Percentiles rank a stretch among this genome's conserved stretches.
Conservation (phyloP, 805 yeast species). For the Candida stauntonica region DNA sequence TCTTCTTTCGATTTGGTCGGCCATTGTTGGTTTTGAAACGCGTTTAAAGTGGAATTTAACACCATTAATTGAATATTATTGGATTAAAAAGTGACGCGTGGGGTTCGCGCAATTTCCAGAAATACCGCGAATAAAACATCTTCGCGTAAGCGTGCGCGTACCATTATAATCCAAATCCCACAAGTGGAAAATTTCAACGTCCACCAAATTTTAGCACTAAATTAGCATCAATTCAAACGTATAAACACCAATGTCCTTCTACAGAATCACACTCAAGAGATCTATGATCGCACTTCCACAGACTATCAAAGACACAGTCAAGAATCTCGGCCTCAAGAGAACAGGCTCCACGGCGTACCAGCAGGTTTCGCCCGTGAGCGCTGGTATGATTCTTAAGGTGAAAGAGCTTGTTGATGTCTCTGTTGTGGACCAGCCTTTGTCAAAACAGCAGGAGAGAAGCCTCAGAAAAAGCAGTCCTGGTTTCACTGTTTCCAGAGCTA, state of each 20-base stretch:
- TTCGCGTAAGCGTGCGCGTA: neutral
- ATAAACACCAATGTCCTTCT: conserved; percentile 35
- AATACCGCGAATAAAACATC: neutral
- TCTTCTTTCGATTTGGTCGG: conserved; percentile 6
- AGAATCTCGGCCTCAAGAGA: conserved; percentile 67
- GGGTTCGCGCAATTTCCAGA: too few relatives aligned
- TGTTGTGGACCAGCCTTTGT: conserved; percentile 50
- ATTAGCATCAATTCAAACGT: too few relatives aligned
- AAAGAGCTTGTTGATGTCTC: conserved; percentile 87
- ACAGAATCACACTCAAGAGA: conserved; percentile 70
- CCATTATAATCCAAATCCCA: too few relatives aligned
- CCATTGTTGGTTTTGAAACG: too few relatives aligned
- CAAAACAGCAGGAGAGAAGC: conserved; percentile 47
- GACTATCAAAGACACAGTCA: conserved; percentile 56
- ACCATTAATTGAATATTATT: too few relatives aligned
- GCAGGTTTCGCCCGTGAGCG: conserved; percentile 68
- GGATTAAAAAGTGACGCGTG: too few relatives aligned
- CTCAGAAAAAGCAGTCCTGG: conserved; percentile 62
- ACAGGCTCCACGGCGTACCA: conserved; percentile 75
- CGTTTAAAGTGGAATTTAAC: too few relatives aligned
- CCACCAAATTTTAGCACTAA: too few relatives aligned
- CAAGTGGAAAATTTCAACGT: neutral
- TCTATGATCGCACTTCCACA: conserved; percentile 86
- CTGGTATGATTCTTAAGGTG: conserved; percentile 78
- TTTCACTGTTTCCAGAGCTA: conserved; percentile 46